These are phyloP conservation scores for Mallotus nudiflorus DNA, from an alignment of 345 rosid species.

Conservation along the genomic window DNA sequence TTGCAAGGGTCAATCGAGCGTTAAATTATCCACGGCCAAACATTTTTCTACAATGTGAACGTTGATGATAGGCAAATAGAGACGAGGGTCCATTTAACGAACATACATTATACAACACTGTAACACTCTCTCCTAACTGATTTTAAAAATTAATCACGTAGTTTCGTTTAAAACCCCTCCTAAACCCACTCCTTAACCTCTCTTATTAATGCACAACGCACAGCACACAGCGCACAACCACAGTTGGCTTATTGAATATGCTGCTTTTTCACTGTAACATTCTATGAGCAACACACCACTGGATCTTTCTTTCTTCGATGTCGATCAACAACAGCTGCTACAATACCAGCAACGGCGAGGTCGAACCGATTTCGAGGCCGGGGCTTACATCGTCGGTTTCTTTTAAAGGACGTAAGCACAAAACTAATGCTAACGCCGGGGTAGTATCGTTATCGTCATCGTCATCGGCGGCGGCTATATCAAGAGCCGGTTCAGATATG, in stretches of 20 bases:
- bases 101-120: too few relatives aligned
- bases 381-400: conserved; percentile 39
- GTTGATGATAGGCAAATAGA: too few relatives aligned
- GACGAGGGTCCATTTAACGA: too few relatives aligned
- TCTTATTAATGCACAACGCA: not conserved
- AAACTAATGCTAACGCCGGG: conserved; percentile 23
- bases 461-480: conserved; percentile 5
- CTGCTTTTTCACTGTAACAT: not conserved
- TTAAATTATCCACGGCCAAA: too few relatives aligned
- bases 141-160: not conserved
- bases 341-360: conserved; percentile 36
- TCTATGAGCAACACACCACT: conserved; percentile 20
- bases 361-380: conserved; percentile 12
- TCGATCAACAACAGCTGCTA: conserved; percentile 19
- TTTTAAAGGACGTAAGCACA: conserved; percentile 38
- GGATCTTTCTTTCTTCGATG: conserved; percentile 27
- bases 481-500: conserved; percentile 38
- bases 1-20: too few relatives aligned
- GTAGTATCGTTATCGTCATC: too few relatives aligned
- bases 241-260: too few relatives aligned
- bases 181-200: not conserved
- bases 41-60: too few relatives aligned
- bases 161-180: not conserved
- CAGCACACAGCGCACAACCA: too few relatives aligned
- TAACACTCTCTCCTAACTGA: too few relatives aligned